Evolutionary conservation across 805 yeast species (phyloP).

Genomic region (Myxozyma mucilagina): DNA sequence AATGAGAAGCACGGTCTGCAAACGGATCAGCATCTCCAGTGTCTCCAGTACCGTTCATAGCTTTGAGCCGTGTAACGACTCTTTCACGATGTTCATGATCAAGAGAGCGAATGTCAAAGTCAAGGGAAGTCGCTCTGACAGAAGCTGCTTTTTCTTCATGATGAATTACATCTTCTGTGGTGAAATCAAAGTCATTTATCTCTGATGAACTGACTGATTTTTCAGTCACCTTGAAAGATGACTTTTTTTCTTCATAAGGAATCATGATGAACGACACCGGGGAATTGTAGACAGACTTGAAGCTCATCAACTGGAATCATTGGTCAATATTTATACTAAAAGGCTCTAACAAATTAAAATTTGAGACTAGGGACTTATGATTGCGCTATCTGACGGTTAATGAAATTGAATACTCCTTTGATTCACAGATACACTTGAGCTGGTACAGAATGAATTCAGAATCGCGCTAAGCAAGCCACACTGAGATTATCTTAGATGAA

Average conservation of each 20-base stretch:
- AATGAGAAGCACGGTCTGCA: constrained; percentile 22
- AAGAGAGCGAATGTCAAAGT: constrained; percentile 6
- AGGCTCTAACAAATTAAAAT: too few species aligned
- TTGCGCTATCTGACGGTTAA: too few species aligned
- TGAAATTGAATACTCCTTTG: too few species aligned
- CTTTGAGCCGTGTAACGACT: constrained; percentile 18
- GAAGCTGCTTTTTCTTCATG: background rate
- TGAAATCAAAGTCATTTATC: background rate
- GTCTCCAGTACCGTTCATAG: constrained; percentile 22
- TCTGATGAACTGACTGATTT: background rate
- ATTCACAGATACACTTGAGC: too few species aligned
- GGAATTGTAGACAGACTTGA: background rate
- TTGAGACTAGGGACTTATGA: too few species aligned
- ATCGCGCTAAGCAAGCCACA: too few species aligned
- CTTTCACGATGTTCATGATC: constrained; percentile 6
- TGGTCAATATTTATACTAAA: too few species aligned
- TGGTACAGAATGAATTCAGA: too few species aligned
- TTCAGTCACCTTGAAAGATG: background rate
- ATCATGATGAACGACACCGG: background rate
- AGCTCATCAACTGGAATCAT: background rate
- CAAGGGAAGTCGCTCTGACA: constrained; percentile 5
- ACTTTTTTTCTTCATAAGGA: background rate
- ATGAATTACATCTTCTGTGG: background rate
- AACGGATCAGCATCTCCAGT: constrained; percentile 23
- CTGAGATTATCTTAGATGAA: too few species aligned